phyloP scores from a whole-genome alignment of 2,329 filamentous ascomycete genomes.

The Coniochaeta ligniaria region DNA sequence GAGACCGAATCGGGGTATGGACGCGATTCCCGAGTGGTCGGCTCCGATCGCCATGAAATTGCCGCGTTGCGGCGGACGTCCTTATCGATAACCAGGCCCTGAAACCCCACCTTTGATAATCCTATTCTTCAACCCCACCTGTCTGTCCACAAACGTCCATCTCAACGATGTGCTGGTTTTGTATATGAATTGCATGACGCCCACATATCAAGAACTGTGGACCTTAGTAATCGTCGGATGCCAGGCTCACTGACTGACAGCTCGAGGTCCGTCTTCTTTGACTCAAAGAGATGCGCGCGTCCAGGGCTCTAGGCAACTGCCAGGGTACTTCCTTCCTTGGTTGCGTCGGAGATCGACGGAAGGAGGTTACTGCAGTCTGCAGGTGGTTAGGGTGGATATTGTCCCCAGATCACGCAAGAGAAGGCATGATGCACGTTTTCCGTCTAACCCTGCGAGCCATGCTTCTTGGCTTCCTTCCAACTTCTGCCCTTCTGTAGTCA shows the following conservation, averaged over 20 bases:
- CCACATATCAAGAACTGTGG: not conserved
- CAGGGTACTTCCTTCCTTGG: not conserved
- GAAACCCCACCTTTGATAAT: too few species aligned
- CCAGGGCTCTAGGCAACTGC: not conserved
- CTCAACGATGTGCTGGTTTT: not conserved
- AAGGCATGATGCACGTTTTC: constrained; percentile 1
- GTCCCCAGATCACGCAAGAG: not conserved
- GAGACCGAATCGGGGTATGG: not conserved
- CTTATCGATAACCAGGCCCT: not conserved
- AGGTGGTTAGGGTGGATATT: not conserved
- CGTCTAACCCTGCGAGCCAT: not conserved
- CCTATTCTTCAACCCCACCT: not conserved
- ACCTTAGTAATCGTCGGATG: not conserved
- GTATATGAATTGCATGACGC: not conserved
- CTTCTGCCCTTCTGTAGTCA: too few species aligned
- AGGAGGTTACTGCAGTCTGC: not conserved
- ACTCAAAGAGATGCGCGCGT: not conserved
- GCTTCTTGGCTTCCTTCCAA: too few species aligned
- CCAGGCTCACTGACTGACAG: not conserved
- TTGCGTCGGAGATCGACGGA: not conserved
- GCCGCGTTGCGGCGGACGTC: not conserved
- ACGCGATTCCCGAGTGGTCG: not conserved
- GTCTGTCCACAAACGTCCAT: not conserved
- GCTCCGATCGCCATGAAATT: not conserved
- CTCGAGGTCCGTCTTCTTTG: not conserved